Evolutionary conservation across 805 yeast genomes (phyloP).

Genomic region (Cyberlindnera americana): DNA sequence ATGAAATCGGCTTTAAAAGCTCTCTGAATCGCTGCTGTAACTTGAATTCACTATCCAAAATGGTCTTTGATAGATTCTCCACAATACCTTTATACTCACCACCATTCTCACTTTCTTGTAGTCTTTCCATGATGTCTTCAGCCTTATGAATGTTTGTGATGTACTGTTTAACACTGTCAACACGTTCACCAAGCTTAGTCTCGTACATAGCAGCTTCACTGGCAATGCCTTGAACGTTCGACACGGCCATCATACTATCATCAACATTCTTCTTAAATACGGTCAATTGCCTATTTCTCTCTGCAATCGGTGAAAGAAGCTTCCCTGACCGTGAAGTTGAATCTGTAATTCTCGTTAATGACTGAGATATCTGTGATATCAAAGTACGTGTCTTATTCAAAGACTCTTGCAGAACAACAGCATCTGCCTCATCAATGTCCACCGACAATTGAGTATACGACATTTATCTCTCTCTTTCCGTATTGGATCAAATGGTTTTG

Average conservation of each 20-base stretch:
- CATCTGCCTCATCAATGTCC: slow-evolving; percentile 78
- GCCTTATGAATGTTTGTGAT: slow-evolving; percentile 42
- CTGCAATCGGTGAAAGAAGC: slow-evolving; percentile 69
- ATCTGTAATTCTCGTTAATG: slow-evolving; percentile 50
- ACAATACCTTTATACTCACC: slow-evolving; percentile 65
- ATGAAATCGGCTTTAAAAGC: slow-evolving; percentile 37
- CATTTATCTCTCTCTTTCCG: slow-evolving; percentile 1
- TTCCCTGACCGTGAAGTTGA: slow-evolving; percentile 54
- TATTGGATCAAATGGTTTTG: background rate
- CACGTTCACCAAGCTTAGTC: slow-evolving; percentile 30
- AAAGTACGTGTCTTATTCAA: slow-evolving; percentile 55
- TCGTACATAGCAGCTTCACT: slow-evolving; percentile 42
- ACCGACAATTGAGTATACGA: slow-evolving; percentile 25
- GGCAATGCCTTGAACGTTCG: slow-evolving; percentile 48
- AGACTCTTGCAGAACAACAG: slow-evolving; percentile 75
- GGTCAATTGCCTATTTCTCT: slow-evolving; percentile 54
- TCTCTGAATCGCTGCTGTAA: slow-evolving; percentile 47
- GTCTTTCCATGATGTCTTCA: slow-evolving; percentile 40
- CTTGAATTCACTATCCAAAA: slow-evolving; percentile 54
- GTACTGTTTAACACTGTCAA: slow-evolving; percentile 33
- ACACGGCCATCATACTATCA: slow-evolving; percentile 44
- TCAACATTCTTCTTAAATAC: slow-evolving; percentile 55
- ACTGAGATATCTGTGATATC: slow-evolving; percentile 49
- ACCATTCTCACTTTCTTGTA: slow-evolving; percentile 30
- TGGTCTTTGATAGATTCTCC: slow-evolving; percentile 52